Base-by-base conservation (phyloP, 306 rosid species). In the Carpinus fangiana region DNA sequence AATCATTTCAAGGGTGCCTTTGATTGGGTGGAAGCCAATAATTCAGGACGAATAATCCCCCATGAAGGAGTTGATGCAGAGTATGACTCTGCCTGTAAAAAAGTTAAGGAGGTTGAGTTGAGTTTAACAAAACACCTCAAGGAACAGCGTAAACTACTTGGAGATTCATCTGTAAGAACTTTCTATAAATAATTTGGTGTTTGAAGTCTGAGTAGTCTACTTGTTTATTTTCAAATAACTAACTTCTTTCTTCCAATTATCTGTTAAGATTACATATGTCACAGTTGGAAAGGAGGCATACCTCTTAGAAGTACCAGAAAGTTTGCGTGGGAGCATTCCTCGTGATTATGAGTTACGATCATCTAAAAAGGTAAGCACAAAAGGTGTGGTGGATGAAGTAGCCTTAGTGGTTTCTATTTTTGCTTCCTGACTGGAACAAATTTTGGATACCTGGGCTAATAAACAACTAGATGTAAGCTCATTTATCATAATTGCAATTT, bases 11-110 rank as follows among this genome's bases (percentile, higher is more conserved):
- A 91, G 87, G 92, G 86, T 75, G 96, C 98, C 74, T 95, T 95
- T 86, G 93, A 95, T 83, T 95, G 99, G 99, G 93, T 79, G 79
- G 97, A 93, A 84, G 99, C 98, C 73, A 87, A 89, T 83, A 86
- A 77, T 84, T 91, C 98, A 4, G 99, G 99, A 47, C 99, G 97
- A 70, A 84, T 95, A 78, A 85, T 95, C 77, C 99, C 99, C 76
- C 98, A 50, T 83, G 89, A 85, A 85, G 97, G 98, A 86, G 91
- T 81, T 66, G 97, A 95, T 81, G 4, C 55, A 34, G 99, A 90
- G 82, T 93, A 86, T 62, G 99, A 91, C 86, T 86, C 93, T 78
- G 91, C 99, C 76, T 85, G 94, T 85, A 88, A 87, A 82, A 83
- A 85, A 50, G 85, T 91, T 70, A 81, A 85, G 86, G 97, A 86